Evolutionary conservation across 768 basidiomycete genomes (phyloP).

Genomic region (Tylopilus plumbeoviolaceoides): DNA sequence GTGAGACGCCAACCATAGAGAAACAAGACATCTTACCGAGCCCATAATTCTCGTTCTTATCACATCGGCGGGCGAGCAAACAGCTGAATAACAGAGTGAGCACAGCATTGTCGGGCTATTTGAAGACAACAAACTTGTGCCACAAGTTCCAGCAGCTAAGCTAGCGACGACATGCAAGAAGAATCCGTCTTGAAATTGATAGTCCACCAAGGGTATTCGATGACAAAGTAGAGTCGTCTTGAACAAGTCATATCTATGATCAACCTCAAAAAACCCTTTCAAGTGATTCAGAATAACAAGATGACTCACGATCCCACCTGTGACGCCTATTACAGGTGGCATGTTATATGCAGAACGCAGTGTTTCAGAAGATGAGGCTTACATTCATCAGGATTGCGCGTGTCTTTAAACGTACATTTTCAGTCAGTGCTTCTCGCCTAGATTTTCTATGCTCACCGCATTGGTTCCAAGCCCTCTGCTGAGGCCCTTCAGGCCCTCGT

Average conservation of each 20-base stretch:
- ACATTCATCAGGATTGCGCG: slow-evolving; percentile 77
- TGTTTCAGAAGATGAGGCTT: slow-evolving; percentile 20
- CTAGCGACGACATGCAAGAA: slow-evolving; percentile 66
- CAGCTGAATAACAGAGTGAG: slow-evolving; percentile 41
- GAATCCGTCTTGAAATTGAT: slow-evolving; percentile 62
- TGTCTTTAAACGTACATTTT: slow-evolving; percentile 31
- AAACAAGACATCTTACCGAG: slow-evolving; percentile 44
- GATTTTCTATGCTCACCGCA: slow-evolving; percentile 41
- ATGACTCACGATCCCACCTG: slow-evolving; percentile 78
- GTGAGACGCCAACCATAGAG: background rate
- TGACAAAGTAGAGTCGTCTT: slow-evolving; percentile 53
- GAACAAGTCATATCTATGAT: slow-evolving; percentile 69
- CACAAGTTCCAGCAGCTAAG: slow-evolving; percentile 66
- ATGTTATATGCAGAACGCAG: background rate
- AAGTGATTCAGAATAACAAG: background rate
- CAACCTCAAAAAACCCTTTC: slow-evolving; percentile 2
- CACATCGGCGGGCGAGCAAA: slow-evolving; percentile 78
- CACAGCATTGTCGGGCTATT: background rate
- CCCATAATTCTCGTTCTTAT: slow-evolving; percentile 76
- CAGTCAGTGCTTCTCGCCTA: slow-evolving; percentile 1
- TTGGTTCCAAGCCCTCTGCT: slow-evolving; percentile 77
- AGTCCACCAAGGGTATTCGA: slow-evolving; percentile 52
- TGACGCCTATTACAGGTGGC: slow-evolving; percentile 47
- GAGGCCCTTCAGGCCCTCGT: slow-evolving; percentile 69
- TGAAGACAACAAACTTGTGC: slow-evolving; percentile 57